These are phyloP conservation scores for Oryza punctata DNA, from an alignment of 176 grass and related monocot species.

Conservation along the genomic window DNA sequence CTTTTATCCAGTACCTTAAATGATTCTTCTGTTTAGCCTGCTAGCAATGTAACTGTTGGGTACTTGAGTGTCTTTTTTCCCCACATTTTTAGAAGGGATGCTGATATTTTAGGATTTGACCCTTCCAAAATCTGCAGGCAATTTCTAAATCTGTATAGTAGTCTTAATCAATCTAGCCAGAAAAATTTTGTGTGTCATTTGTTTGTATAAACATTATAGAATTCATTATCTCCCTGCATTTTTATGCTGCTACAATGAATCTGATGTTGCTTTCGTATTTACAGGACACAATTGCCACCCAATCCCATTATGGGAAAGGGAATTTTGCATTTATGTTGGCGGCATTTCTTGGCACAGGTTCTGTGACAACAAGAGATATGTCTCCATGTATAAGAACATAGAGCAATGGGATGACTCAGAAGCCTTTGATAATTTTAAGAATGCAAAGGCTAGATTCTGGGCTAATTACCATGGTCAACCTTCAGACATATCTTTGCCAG, in stretches of 20 bases:
- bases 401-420: conserved; percentile 53
- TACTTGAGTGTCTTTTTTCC: neutral
- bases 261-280: conserved; percentile 15
- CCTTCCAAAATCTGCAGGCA: neutral
- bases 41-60: neutral
- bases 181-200: neutral
- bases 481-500: conserved; percentile 40
- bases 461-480: conserved; percentile 41
- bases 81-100: neutral
- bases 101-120: neutral
- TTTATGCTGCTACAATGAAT: neutral
- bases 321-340: conserved; percentile 52
- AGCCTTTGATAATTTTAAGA: conserved; percentile 49
- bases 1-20: neutral
- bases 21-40: neutral
- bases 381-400: conserved; percentile 29
- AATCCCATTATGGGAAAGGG: conserved; percentile 63
- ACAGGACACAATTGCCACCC: conserved; percentile 24
- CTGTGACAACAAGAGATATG: conserved; percentile 47
- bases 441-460: conserved; percentile 43
- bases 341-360: conserved; percentile 53
- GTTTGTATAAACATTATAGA: neutral
- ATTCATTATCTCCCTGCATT: neutral
- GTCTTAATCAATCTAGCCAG: neutral
- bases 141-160: neutral